Percentiles rank a stretch among this genome's conserved stretches.
Conservation (phyloP, 2,329 filamentous ascomycete species). For the Penicillium sp. region DNA sequence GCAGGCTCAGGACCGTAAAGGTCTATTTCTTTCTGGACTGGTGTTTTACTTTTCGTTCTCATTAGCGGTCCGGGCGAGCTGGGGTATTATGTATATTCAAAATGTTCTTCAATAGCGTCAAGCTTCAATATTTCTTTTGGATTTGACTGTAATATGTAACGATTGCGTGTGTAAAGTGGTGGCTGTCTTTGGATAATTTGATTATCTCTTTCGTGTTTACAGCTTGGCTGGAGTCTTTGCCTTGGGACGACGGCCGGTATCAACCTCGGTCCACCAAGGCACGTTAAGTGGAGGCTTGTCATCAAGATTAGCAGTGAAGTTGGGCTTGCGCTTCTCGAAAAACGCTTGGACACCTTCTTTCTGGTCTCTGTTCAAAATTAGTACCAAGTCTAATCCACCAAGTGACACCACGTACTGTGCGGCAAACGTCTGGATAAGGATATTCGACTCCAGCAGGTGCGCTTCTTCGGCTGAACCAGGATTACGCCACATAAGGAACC, state of each 20-base stretch:
- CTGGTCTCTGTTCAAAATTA: conserved; percentile 53
- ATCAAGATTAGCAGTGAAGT: conserved; percentile 61
- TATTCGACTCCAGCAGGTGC: conserved; percentile 61
- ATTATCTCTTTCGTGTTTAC: conserved; percentile 7
- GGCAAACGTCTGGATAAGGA: conserved; percentile 43
- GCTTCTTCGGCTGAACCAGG: conserved; percentile 62
- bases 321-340: conserved; percentile 63
- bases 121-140: conserved; percentile 3
- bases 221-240: conserved; percentile 24
- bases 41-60: conserved; percentile 24
- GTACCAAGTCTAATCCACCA: background rate
- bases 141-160: background rate
- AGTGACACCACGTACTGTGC: conserved; percentile 22
- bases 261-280: conserved; percentile 66
- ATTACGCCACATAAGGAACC: conserved; percentile 64
- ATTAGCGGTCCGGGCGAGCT: conserved; percentile 24
- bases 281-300: conserved; percentile 59
- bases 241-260: conserved; percentile 36
- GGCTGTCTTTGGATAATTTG: background rate
- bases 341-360: conserved; percentile 68
- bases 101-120: conserved; percentile 16
- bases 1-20: conserved; percentile 6
- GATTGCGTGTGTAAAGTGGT: background rate
- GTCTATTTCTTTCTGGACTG: conserved; percentile 16
- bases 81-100: conserved; percentile 19